Evolutionary conservation across 495 filamentous ascomycete genomes (phyloP).

Genomic region (Trichodelitschia bisporula): DNA sequence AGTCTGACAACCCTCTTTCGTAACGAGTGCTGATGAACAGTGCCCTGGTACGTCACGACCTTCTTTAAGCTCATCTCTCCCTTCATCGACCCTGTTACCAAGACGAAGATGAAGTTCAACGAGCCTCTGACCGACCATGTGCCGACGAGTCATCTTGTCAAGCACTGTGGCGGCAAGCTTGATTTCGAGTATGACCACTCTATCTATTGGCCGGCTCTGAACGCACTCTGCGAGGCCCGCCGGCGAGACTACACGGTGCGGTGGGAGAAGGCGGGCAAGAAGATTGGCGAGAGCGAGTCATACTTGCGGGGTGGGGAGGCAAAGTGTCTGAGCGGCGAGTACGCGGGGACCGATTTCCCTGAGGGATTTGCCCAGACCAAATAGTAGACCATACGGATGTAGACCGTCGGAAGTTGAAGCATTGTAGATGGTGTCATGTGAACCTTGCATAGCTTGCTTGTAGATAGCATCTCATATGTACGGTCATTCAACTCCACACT

Average conservation of each 20-base stretch:
- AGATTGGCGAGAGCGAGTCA: conserved; percentile 60
- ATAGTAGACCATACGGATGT: too few relatives aligned
- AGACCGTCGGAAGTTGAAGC: too few relatives aligned
- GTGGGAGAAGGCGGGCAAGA: conserved; percentile 58
- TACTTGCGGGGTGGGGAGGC: conserved; percentile 44
- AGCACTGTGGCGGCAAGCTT: conserved; percentile 34
- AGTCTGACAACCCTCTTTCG: conserved; percentile 10
- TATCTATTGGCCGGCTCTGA: conserved; percentile 71
- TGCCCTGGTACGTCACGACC: conserved; percentile 64
- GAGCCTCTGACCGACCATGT: conserved; percentile 59
- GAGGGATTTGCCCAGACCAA: too few relatives aligned
- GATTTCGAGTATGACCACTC: conserved; percentile 76
- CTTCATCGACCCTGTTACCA: conserved; percentile 83
- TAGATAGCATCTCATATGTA: too few relatives aligned
- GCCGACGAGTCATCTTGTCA: conserved; percentile 54
- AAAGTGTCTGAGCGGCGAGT: too few relatives aligned
- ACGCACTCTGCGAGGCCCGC: conserved; percentile 35
- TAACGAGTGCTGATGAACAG: conserved; percentile 17
- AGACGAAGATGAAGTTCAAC: conserved; percentile 87
- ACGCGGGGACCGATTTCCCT: too few relatives aligned
- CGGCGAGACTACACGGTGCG: conserved; percentile 31
- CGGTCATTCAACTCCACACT: too few relatives aligned
- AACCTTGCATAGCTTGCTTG: too few relatives aligned
- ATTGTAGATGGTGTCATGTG: too few relatives aligned
- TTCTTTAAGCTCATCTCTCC: conserved; percentile 93